A percentile compares a stretch with the other conserved stretches of the same genome.
Conservation (phyloP, 2,329 filamentous ascomycete species). For the Colletotrichum cereale region DNA sequence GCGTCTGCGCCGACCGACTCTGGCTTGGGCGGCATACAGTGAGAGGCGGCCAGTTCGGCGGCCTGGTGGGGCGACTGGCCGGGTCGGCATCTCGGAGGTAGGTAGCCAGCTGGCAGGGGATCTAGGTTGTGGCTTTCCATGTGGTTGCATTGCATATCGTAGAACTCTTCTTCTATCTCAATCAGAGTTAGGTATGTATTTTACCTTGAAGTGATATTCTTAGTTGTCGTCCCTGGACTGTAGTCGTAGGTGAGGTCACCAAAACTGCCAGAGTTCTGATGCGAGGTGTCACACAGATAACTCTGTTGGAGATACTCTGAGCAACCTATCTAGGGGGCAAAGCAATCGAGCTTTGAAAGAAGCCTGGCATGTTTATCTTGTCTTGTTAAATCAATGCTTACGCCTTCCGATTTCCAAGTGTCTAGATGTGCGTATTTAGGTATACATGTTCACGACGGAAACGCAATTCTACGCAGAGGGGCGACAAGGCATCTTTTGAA, state of each 20-base stretch:
- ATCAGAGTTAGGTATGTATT: background rate
- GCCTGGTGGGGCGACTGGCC: slow-evolving; percentile 25
- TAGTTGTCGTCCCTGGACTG: background rate
- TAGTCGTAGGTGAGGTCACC: background rate
- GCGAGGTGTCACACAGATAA: background rate
- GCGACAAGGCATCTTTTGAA: background rate
- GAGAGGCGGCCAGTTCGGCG: slow-evolving; percentile 22
- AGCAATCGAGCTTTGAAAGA: background rate
- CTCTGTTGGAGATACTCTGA: no score
- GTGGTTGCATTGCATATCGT: background rate
- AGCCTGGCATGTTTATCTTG: fast-evolving
- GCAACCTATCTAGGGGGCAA: background rate
- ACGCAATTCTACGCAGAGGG: background rate
- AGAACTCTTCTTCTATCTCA: background rate
- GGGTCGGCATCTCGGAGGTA: background rate
- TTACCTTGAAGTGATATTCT: background rate
- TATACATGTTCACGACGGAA: background rate
- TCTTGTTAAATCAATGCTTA: fast-evolving
- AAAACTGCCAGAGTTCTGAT: background rate
- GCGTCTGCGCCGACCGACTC: slow-evolving; percentile 4
- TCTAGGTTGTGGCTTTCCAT: background rate
- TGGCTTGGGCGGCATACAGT: background rate
- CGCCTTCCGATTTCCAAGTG: fast-evolving
- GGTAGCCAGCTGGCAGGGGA: background rate
- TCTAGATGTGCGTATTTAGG: background rate